Evolutionary conservation across 768 basidiomycete genomes (phyloP), one percentile per base, ranked within the genome.

Genomic region (Leccinum rimulosum): DNA sequence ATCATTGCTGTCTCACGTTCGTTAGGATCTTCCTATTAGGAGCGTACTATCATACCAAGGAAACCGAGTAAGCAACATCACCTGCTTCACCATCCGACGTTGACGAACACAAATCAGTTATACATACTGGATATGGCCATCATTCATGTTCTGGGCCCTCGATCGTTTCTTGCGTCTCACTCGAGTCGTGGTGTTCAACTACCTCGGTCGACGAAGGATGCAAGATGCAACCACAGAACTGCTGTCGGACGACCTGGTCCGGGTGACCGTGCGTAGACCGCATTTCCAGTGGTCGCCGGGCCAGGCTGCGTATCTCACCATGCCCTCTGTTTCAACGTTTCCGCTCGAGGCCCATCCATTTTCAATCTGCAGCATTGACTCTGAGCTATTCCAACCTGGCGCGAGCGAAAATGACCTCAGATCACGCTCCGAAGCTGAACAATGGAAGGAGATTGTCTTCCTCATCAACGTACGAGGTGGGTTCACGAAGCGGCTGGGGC

Each of bases 281-380:
- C 76, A 76, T 62, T 81, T 86, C 74, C 74, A 71, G 22, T 83
- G 81, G 82, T 64, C 67, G 5, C 76, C 86, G 0, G 86, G 85
- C 8, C 86, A 87, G 68, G 76, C 77, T 36, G 80, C 76, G 0
- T 86, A 79, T 62, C 71, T 87, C 22, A 76, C 73, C 10, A 71
- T 86, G 62, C 83, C 84, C 4, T 64, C 74, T 1, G 73, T 83
- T 6, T 81, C 81, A 11, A 52, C 55, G 0, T 66, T 76, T 28
- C 79, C 80, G 6, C 76, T 80, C 31, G 82, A 87, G 67, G 70
- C 82, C 0, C 86, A 87, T 59, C 86, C 86, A 2, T 87, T 87
- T 70, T 84, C 85, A 0, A 85, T 87, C 56, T 75, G 82, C 6
- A 81, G 73, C n/a, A 65, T 79, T 8, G 73, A 77, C 49, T 65